phyloP scores from a whole-genome alignment of 352 stramenopile genomes.

The Elongisporangium anandrum region DNA sequence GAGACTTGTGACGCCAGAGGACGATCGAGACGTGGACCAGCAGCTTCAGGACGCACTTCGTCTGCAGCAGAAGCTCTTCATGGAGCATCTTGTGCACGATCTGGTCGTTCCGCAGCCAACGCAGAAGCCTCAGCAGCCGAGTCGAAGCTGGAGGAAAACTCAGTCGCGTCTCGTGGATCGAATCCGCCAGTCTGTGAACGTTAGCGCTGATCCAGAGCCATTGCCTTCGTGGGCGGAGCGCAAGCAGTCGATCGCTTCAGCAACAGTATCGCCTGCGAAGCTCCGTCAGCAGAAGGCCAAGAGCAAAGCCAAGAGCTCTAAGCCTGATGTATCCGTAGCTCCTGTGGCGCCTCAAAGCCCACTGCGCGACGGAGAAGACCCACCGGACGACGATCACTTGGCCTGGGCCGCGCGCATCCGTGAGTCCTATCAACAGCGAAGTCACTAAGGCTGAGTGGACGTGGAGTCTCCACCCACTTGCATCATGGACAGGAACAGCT shows the following conservation, averaged over 20 bases:
- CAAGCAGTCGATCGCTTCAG: neutral
- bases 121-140: neutral
- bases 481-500: conserved; percentile 56
- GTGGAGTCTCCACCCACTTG: conserved; percentile 15
- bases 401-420: conserved; percentile 55
- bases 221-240: neutral
- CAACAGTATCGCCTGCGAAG: neutral
- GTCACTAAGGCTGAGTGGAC: conserved; percentile 1
- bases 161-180: neutral
- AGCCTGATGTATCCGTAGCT: neutral
- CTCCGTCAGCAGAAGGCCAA: neutral
- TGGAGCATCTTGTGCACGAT: conserved; percentile 49
- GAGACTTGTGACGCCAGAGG: conserved; percentile 1
- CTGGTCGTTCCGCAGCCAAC: conserved; percentile 24
- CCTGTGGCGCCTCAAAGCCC: neutral
- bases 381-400: conserved; percentile 34
- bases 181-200: neutral
- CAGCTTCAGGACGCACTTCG: conserved; percentile 23
- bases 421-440: conserved; percentile 38
- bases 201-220: neutral
- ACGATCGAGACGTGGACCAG: conserved; percentile 8
- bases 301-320: neutral
- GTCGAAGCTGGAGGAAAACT: neutral
- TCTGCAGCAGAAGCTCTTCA: conserved; percentile 47
- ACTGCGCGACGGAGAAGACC: conserved; percentile 7